Evolutionary conservation across 352 stramenopile species (phyloP).

Genomic region (Globisporangium iwayamae): DNA sequence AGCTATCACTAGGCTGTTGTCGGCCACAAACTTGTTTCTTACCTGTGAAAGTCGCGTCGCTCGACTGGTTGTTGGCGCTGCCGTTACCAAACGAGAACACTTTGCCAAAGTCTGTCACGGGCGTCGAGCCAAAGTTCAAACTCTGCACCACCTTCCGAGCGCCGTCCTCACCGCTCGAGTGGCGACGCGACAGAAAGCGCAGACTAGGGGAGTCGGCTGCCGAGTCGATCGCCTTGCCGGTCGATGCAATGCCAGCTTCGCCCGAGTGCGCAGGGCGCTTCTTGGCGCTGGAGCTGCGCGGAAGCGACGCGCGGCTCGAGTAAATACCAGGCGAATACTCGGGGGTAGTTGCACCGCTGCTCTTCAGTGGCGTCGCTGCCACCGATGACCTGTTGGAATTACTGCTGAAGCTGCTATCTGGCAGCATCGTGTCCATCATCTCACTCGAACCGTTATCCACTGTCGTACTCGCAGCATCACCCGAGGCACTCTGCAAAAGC

Average conservation of each 20-base stretch:
- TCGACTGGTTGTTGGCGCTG: conserved; percentile 1
- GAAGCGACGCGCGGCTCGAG: conserved; percentile 49
- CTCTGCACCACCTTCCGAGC: conserved; percentile 37
- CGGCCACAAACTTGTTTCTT: neutral
- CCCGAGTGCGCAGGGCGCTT: conserved; percentile 21
- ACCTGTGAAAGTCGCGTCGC: conserved; percentile 11
- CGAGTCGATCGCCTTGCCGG: conserved; percentile 40
- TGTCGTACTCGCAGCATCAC: neutral
- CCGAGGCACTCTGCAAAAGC: conserved; percentile 11
- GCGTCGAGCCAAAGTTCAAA: conserved; percentile 43
- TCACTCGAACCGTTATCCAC: neutral
- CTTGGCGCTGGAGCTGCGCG: conserved; percentile 27
- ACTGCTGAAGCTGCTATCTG: neutral
- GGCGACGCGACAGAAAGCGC: conserved; percentile 35
- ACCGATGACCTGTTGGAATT: neutral
- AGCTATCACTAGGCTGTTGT: neutral
- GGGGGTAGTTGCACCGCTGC: neutral
- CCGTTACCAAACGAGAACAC: conserved; percentile 1
- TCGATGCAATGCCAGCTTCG: conserved; percentile 14
- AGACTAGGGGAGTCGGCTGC: conserved; percentile 30
- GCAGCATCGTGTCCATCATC: conserved; percentile 5
- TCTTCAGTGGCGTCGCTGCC: conserved; percentile 4
- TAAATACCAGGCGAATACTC: conserved; percentile 69
- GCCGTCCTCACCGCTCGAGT: conserved; percentile 22
- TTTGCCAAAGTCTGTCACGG: conserved; percentile 14